Evolutionary conservation across 768 basidiomycete species (phyloP).

Genomic region (Mycena latifolia): DNA sequence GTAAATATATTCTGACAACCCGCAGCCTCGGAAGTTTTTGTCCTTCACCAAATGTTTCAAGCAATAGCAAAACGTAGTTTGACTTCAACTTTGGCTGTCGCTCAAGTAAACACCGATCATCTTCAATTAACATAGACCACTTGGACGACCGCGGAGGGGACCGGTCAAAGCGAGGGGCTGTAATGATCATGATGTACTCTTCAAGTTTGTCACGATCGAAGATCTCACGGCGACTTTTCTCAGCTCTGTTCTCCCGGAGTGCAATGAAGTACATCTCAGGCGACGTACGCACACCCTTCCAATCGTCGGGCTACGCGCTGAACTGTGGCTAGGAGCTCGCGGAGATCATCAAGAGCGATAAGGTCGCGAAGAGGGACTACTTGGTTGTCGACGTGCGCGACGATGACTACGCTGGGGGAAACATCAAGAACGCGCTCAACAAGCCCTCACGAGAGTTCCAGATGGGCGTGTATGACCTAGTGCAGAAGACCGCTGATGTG

Average conservation of each 20-base stretch:
- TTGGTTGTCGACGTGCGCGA: constrained; percentile 89
- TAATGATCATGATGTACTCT: constrained; percentile 3
- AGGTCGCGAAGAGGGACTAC: constrained; percentile 73
- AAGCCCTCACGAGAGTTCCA: constrained; percentile 73
- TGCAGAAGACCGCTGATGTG: constrained; percentile 71
- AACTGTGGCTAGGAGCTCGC: constrained; percentile 70
- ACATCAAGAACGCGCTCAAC: constrained; percentile 76
- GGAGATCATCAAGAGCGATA: constrained; percentile 73
- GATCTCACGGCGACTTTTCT: constrained; percentile 8
- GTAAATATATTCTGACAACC: no score
- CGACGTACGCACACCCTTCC: constrained; percentile 47
- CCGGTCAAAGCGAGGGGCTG: no score
- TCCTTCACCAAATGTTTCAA: no score
- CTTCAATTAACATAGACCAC: no score
- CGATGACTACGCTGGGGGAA: constrained; percentile 82
- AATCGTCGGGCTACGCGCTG: constrained; percentile 2
- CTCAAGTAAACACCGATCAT: no score
- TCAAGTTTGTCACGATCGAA: not conserved
- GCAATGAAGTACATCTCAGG: constrained; percentile 51
- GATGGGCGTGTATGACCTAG: constrained; percentile 66
- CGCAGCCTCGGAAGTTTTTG: no score
- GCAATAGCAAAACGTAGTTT: no score
- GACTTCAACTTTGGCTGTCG: no score
- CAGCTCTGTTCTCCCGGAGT: not conserved
- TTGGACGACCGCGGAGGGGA: no score